Percentiles rank a stretch among this genome's conserved stretches.
Evolutionary conservation across 2,329 filamentous ascomycete species (phyloP).

Genomic region (Rhinocladiella similis): DNA sequence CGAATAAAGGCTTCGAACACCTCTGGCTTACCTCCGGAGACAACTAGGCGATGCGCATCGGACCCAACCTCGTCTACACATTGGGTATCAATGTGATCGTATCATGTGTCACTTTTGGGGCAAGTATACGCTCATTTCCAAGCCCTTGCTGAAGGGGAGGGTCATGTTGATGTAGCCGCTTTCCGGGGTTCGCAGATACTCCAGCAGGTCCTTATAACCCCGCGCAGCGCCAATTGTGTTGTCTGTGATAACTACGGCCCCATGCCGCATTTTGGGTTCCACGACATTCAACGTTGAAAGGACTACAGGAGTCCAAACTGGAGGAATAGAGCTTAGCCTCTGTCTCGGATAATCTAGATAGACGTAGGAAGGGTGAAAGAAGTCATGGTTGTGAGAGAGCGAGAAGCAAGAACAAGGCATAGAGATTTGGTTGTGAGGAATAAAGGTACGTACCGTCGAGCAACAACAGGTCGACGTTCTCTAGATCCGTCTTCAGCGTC

Average conservation of each 20-base stretch:
- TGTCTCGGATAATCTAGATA: too few relatives aligned
- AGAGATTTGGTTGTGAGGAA: too few relatives aligned
- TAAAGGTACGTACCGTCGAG: slow-evolving; percentile 31
- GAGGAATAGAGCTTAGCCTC: too few relatives aligned
- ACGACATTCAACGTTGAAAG: slow-evolving; percentile 40
- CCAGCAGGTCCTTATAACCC: slow-evolving; percentile 35
- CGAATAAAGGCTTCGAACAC: too few relatives aligned
- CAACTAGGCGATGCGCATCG: too few relatives aligned
- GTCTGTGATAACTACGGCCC: slow-evolving; percentile 40
- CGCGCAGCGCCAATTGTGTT: slow-evolving; percentile 35
- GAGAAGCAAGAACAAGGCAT: too few relatives aligned
- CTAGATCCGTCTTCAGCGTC: slow-evolving; percentile 34
- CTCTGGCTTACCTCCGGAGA: too few relatives aligned
- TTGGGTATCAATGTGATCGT: too few relatives aligned
- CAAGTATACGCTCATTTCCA: slow-evolving; percentile 47
- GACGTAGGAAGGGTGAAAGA: too few relatives aligned
- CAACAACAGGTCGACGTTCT: slow-evolving; percentile 37
- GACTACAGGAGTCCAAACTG: slow-evolving; percentile 42
- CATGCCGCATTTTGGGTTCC: slow-evolving; percentile 34
- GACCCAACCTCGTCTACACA: too few relatives aligned
- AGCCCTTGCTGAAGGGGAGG: slow-evolving; percentile 49
- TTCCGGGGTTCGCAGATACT: slow-evolving; percentile 34
- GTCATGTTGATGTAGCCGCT: slow-evolving; percentile 54
- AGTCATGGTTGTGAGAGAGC: too few relatives aligned
- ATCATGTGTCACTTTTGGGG: background rate